These are phyloP conservation scores for Mycena maculata DNA, from an alignment of 768 basidiomycete species.

Conservation along the genomic window DNA sequence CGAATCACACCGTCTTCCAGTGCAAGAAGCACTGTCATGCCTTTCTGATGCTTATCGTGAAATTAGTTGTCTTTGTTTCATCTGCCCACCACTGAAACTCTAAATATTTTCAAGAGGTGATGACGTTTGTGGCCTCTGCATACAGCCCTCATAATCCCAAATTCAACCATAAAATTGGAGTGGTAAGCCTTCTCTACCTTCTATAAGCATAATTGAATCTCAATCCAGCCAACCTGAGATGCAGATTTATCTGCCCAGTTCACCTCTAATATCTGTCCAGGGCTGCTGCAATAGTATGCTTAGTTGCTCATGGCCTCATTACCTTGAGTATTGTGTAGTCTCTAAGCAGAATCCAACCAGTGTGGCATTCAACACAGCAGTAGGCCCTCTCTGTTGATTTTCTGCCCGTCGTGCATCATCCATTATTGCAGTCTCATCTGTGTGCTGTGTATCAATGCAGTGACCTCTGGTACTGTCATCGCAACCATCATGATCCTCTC, in stretches of 20 bases:
- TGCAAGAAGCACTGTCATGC: no score
- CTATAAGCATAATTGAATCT: neutral
- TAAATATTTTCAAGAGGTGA: no score
- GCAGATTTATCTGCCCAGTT: no score
- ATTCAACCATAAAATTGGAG: no score
- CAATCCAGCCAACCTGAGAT: neutral
- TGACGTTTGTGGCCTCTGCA: no score
- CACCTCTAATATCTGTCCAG: neutral
- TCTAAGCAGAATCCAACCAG: slow-evolving; percentile 7
- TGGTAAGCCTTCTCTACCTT: neutral
- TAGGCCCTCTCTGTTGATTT: neutral
- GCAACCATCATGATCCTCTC: slow-evolving; percentile 4
- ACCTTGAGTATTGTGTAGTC: slow-evolving; percentile 24
- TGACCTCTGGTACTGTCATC: slow-evolving; percentile 24
- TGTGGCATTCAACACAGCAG: slow-evolving; percentile 24
- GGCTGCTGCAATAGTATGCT: slow-evolving; percentile 4
- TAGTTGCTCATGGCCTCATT: slow-evolving; percentile 15
- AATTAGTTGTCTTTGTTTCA: no score
- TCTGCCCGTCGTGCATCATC: no score
- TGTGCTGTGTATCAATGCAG: slow-evolving; percentile 11
- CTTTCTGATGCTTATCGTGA: no score
- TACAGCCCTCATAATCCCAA: neutral
- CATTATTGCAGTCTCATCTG: neutral
- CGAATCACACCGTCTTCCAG: no score
- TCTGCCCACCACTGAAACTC: no score